A percentile compares a stretch with the other conserved stretches of the same genome.
These are phyloP conservation scores for Platismatia glauca DNA, from an alignment of 495 filamentous ascomycete genomes.

Conservation along the genomic window DNA sequence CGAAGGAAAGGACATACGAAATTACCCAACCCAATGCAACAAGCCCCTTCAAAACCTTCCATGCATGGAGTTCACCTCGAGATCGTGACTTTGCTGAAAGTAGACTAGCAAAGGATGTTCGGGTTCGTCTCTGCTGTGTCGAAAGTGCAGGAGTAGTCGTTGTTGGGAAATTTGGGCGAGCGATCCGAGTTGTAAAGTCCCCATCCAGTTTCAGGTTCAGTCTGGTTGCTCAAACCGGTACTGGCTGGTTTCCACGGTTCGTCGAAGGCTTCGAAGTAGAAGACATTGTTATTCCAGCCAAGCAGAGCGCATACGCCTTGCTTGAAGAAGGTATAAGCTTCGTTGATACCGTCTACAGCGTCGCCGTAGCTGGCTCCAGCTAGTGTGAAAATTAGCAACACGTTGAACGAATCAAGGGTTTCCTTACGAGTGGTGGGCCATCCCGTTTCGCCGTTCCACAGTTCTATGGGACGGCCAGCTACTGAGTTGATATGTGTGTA, in stretches of 20 bases:
- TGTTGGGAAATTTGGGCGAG: constrained; percentile 46
- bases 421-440: constrained; percentile 48
- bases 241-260: constrained; percentile 71
- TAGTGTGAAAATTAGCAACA: constrained; percentile 11
- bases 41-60: constrained; percentile 5
- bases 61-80: not conserved
- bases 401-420: not conserved
- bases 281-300: constrained; percentile 65
- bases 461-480: constrained; percentile 48
- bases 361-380: constrained; percentile 56
- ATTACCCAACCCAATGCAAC: constrained; percentile 7
- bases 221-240: constrained; percentile 57
- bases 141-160: constrained; percentile 42
- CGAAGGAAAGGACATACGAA: constrained; percentile 6
- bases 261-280: constrained; percentile 79
- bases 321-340: constrained; percentile 56
- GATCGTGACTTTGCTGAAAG: not conserved
- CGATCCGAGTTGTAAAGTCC: constrained; percentile 59
- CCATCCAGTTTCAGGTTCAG: constrained; percentile 69
- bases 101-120: not conserved
- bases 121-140: not conserved
- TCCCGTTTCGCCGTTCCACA: constrained; percentile 73
- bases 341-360: constrained; percentile 52
- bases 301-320: constrained; percentile 62
- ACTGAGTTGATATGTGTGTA: constrained; percentile 57